Base-by-base conservation (phyloP, 2,329 filamentous ascomycete species). In the Teratosphaeriaceae sp. region DNA sequence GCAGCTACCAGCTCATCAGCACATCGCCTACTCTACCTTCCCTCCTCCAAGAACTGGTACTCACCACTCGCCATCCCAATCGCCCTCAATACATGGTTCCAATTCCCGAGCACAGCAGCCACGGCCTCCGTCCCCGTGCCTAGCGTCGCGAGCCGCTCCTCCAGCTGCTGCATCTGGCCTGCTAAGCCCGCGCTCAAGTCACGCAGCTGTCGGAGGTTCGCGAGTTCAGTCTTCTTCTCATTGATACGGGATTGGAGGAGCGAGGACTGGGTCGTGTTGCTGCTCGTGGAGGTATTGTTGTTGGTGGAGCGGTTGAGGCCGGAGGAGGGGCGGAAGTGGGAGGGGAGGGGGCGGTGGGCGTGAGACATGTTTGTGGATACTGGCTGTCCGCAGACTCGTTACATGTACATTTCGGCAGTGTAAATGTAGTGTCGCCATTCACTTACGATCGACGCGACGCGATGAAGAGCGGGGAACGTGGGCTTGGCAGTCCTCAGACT, bases 31-130 rank as follows among this genome's bases (percentile, higher is more conserved):
- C 6, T 12, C 23, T 12, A n/a, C 11, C 15, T 33, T 30, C 15
- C 24, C 15, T 5, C 8, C 11, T 18, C 2, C 35, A 31, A 5
- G 3, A 9, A 31, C 11, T 20, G 15, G 12, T 26, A 68, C 79
- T 59, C 73, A 89, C 85, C 76, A 47, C 84, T 89, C 48, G 87
- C 87, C 84, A 92, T 89, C 59, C 84, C 84, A 58, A 94, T 89
- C 31, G 85, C 85, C 51, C 84, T 75, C 47, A 94, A 73, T 51
- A 94, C 86, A 55, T 87, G 89, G 64, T 89, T 84, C 87, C 87
- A 94, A 63, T 92, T 94, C 41, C 82, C 78, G 61, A 94, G 72
- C 18, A 94, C 86, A n/a, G 82, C 77, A 29, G 87, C 86, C 57
- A 94, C 87, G 47, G 84, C 85, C 76, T 92, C 85, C 22, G 87